A percentile compares a stretch with the other conserved stretches of the same genome.
Evolutionary conservation across 257 asterid genomes (phyloP).

Genomic region (Penstemon eatonii): DNA sequence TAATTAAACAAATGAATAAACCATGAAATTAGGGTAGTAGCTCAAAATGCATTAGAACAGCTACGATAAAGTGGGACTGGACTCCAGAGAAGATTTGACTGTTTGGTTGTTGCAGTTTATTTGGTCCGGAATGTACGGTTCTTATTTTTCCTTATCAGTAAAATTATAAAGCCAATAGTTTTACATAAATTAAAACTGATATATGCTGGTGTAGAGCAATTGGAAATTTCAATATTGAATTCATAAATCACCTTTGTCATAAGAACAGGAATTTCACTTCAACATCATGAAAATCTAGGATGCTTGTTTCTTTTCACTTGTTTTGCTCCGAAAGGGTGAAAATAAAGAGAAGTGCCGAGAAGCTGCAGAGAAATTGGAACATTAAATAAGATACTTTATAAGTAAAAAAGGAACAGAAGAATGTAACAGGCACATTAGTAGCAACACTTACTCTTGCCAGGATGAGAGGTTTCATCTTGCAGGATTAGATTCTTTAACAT

Average conservation of each 20-base stretch:
- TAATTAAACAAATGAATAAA: not conserved
- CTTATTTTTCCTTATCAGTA: not conserved
- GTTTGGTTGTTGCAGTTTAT: not conserved
- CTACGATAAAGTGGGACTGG: not conserved
- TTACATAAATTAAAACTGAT: not conserved
- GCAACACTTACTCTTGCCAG: constrained; percentile 64
- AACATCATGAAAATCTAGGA: constrained; percentile 29
- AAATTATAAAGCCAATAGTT: not conserved
- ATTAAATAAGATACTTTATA: not conserved
- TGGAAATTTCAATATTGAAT: not conserved
- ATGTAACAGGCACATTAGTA: not conserved
- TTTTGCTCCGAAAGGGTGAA: constrained; percentile 70
- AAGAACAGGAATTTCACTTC: constrained; percentile 1
- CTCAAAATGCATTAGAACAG: not conserved
- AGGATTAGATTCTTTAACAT: constrained; percentile 78
- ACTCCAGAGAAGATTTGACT: not conserved
- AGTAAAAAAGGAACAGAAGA: not conserved
- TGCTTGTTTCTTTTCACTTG: constrained; percentile 65
- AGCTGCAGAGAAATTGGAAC: constrained; percentile 45
- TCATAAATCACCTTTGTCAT: not conserved
- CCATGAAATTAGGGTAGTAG: not conserved
- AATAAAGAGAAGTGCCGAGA: constrained; percentile 81
- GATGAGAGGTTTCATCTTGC: constrained; percentile 59
- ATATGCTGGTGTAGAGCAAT: not conserved
- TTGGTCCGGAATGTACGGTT: not conserved